Conservation (phyloP, 2,329 filamentous ascomycete species). For the Colletotrichum sp. region DNA sequence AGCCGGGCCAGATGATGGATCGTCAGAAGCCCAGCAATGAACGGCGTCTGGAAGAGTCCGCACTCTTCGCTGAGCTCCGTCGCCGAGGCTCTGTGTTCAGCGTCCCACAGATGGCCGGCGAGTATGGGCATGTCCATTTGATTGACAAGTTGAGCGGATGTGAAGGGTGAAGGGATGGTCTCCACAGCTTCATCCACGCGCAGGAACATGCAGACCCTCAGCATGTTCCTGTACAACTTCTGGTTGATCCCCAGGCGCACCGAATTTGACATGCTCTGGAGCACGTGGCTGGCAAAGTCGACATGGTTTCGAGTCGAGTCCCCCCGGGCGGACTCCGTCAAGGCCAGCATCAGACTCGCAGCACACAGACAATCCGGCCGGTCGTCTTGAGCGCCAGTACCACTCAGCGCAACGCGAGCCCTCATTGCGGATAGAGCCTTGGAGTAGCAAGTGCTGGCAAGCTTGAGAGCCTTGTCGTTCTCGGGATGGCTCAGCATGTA, state of each 20-base stretch:
- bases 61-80: not conserved
- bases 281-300: not conserved
- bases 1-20: not conserved
- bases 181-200: not conserved
- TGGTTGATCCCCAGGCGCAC: not conserved
- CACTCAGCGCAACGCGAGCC: not conserved
- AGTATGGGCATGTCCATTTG: not conserved
- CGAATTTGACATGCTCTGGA: not conserved
- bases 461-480: not conserved
- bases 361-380: not conserved
- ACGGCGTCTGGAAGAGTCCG: not conserved
- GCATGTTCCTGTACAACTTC: not conserved
- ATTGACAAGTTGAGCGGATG: not conserved
- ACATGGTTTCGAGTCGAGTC: not conserved
- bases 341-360: not conserved
- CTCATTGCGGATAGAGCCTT: not conserved
- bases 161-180: not conserved
- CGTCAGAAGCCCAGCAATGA: not conserved
- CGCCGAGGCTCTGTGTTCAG: not conserved
- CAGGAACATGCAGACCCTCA: not conserved
- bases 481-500: not conserved
- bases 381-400: accelerated
- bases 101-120: not conserved
- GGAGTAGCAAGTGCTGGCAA: not conserved
- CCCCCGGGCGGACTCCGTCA: not conserved